Base-by-base conservation (phyloP, 768 basidiomycete species). In the Suillus bovinus region DNA sequence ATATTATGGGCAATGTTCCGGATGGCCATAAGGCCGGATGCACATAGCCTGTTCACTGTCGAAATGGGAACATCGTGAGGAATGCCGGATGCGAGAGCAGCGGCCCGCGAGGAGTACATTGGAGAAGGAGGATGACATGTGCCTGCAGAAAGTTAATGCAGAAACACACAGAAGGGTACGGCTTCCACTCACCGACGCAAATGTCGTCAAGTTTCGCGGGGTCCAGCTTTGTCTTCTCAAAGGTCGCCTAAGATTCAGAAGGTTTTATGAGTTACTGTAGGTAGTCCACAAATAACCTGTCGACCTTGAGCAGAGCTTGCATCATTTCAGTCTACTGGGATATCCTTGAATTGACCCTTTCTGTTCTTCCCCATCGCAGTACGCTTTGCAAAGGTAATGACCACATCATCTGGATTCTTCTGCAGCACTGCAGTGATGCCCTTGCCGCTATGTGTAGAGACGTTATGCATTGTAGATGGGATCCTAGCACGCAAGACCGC, bases 11-110 rank as follows among this genome's bases (percentile, higher is more conserved):
- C 94, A 56, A 99, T 91, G 71, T 81, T 87, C 62, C 92, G 87
- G 64, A 99, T 88, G n/a, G 96, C 90, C 85, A 96, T 93, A 55
- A 99, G 81, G 27, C 96, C 95, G 0, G 94, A 96, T 2, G 94
- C 92, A 76, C 96, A 99, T 56, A 99, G 84, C 61, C 96, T 82
- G 75, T 99, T 99, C 59, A 98, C 86, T 13, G 91, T 90, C 24
- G 91, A 91, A 64, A 98, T 83, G n/a, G 96, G 90, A 16, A 94
- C 88, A 65, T 88, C 79, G 60, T 89, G 82, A 3, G 95, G 96
- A 66, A 97, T 90, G 14, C 94, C 95, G 31, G 94, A 93, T 38
- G 91, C 86, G 46, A 96, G 81, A 5, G 92, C 91, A 33, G 94
- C 93, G 52, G 93, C 91, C 36, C 94, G 82, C 10, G 94, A 94